Conservation (phyloP, 2,329 filamentous ascomycete species). For the Colletotrichum somersetense region DNA sequence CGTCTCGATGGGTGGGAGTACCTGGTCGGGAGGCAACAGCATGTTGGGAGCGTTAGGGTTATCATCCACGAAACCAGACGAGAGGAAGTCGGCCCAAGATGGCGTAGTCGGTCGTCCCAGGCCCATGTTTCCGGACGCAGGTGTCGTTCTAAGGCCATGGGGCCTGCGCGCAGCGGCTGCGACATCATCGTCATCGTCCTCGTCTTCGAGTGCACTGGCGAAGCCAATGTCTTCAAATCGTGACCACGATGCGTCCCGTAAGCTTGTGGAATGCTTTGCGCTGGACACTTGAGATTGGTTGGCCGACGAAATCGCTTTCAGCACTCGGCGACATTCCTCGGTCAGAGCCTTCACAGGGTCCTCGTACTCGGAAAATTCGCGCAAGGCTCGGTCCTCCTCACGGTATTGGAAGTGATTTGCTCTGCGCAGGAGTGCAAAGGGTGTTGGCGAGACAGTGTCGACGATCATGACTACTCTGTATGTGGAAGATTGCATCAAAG, state of each 20-base stretch:
- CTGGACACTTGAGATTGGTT: constrained; percentile 86
- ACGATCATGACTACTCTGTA: constrained; percentile 97
- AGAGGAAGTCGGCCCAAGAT: constrained; percentile 98
- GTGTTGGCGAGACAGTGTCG: constrained; percentile 92
- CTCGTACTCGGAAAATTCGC: constrained; percentile 87
- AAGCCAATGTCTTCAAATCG: constrained; percentile 97
- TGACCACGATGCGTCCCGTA: constrained; percentile 93
- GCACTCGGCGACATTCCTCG: constrained; percentile 91
- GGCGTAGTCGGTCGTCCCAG: constrained; percentile 90
- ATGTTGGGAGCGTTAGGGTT: constrained; percentile 74
- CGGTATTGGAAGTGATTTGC: constrained; percentile 97
- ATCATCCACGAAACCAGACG: constrained; percentile 89
- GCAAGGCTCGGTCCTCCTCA: constrained; percentile 86
- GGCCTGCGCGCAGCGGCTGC: constrained; percentile 56
- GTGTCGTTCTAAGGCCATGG: constrained; percentile 71
- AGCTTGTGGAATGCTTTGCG: constrained; percentile 77
- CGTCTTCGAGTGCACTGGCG: constrained; percentile 78
- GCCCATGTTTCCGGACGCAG: constrained; percentile 75
- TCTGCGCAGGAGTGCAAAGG: constrained; percentile 89
- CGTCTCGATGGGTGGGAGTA: constrained; percentile 85
- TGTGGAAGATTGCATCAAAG: constrained; percentile 82
- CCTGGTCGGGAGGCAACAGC: constrained; percentile 90
- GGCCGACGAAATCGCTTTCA: constrained; percentile 87
- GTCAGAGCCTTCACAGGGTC: constrained; percentile 90
- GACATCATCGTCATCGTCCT: constrained; percentile 73